phyloP scores from a whole-genome alignment of 768 basidiomycete genomes.

The Naematelia aurantialba region DNA sequence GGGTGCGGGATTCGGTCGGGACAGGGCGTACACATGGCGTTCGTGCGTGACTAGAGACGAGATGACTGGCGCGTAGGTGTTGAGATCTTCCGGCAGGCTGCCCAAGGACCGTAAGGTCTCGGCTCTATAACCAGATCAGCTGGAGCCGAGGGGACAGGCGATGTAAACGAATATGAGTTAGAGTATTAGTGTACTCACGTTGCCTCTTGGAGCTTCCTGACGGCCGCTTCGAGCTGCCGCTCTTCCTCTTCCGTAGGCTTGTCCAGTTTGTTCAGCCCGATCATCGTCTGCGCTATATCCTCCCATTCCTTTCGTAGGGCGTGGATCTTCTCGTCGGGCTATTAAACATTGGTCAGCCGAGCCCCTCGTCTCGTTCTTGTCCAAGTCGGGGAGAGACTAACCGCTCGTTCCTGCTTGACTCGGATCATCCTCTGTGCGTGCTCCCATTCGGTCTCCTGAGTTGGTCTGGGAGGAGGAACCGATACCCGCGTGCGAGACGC shows the following conservation, averaged over 20 bases:
- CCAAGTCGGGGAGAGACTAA: conserved; percentile 20
- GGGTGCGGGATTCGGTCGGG: conserved; percentile 36
- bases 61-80: conserved; percentile 41
- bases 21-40: conserved; percentile 31
- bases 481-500: conserved; percentile 3
- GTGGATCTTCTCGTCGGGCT: conserved; percentile 36
- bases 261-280: conserved; percentile 35
- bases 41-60: conserved; percentile 35
- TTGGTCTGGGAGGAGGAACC: not conserved
- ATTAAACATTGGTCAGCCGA: not conserved
- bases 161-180: too few relatives aligned
- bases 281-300: conserved; percentile 25
- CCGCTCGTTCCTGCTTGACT: conserved; percentile 36
- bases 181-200: conserved; percentile 17
- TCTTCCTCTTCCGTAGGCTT: conserved; percentile 32
- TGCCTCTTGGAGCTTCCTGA: conserved; percentile 18
- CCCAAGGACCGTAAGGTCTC: conserved; percentile 29
- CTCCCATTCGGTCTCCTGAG: conserved; percentile 46
- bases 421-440: conserved; percentile 36
- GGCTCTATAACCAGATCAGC: conserved; percentile 11
- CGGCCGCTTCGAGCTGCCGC: conserved; percentile 14
- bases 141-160: too few relatives aligned
- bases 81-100: conserved; percentile 36
- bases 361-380: not conserved
- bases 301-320: conserved; percentile 27